phyloP scores from a whole-genome alignment of 139 green algal genomes.

The Edaphochlamys debaryana region DNA sequence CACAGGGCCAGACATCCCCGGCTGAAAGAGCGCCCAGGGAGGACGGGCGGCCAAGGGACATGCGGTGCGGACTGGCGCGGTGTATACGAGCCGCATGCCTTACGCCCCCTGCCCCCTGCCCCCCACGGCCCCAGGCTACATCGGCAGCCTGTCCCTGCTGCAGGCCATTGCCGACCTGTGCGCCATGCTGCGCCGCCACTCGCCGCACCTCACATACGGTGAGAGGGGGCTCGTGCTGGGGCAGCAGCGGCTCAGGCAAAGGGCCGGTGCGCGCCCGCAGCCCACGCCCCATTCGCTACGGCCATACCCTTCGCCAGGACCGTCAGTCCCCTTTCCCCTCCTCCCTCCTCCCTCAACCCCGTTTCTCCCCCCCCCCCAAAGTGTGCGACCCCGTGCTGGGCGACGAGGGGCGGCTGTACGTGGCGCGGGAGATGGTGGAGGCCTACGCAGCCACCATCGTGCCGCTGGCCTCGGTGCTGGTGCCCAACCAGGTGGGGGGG shows the following conservation, averaged over 20 bases:
- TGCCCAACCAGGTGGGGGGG: too few relatives aligned
- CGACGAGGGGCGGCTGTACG: constrained; percentile 90
- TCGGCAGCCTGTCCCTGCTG: constrained; percentile 84
- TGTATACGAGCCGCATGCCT: too few relatives aligned
- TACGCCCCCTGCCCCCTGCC: too few relatives aligned
- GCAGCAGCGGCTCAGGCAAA: neutral
- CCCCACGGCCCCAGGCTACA: constrained; percentile 90
- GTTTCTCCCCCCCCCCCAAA: constrained; percentile 68
- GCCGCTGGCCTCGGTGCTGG: constrained; percentile 78
- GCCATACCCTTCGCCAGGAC: too few relatives aligned
- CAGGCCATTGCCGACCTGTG: constrained; percentile 74
- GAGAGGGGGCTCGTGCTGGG: constrained; percentile 6
- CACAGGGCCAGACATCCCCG: too few relatives aligned
- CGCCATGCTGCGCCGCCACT: constrained; percentile 70
- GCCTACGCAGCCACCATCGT: constrained; percentile 77
- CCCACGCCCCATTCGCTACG: too few relatives aligned
- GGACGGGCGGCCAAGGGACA: too few relatives aligned
- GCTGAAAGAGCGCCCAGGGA: too few relatives aligned
- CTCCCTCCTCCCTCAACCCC: neutral
- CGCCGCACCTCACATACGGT: constrained; percentile 73
- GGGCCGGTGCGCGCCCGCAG: too few relatives aligned
- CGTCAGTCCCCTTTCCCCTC: neutral
- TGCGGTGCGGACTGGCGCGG: too few relatives aligned
- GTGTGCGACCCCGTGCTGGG: constrained; percentile 96
- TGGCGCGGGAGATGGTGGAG: constrained; percentile 74